Percentiles rank a stretch among this genome's conserved stretches.
Evolutionary conservation across 345 rosid genomes (phyloP).

Genomic region (Sisymbrium irio): DNA sequence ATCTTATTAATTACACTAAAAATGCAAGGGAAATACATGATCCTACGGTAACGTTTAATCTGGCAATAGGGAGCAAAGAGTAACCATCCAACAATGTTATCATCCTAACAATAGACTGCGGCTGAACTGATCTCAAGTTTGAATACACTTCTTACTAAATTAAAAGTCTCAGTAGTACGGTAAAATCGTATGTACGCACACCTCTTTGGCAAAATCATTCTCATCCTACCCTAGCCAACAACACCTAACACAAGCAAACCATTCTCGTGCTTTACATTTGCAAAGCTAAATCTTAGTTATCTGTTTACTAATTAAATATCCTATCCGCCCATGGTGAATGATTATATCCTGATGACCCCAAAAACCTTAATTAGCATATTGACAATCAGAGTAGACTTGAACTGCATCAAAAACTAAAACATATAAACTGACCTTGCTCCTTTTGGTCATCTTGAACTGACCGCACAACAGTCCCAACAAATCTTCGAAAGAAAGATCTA

Average conservation of each 20-base stretch:
- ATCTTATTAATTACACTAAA: neutral
- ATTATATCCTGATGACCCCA: neutral
- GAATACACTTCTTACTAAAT: neutral
- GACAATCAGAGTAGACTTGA: neutral
- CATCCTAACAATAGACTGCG: neutral
- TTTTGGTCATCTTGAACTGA: conserved; percentile 94
- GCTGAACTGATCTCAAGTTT: neutral
- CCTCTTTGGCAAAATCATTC: neutral
- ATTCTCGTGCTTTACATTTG: neutral
- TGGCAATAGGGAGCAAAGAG: neutral
- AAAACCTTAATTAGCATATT: neutral
- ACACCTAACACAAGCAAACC: neutral
- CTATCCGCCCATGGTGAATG: neutral
- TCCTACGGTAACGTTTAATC: neutral
- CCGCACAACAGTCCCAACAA: conserved; percentile 88
- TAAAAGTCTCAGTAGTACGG: neutral
- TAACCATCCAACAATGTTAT: neutral
- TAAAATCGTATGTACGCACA: neutral
- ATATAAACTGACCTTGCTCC: conserved; percentile 73
- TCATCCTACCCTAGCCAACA: conserved; percentile 1
- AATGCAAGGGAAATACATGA: neutral
- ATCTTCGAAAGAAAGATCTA: conserved; percentile 77
- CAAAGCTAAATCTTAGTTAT: neutral
- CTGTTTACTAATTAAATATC: neutral
- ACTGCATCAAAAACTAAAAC: conserved; percentile 1